Base-by-base conservation (phyloP, 805 yeast genomes). In the Yueomyces sp. region DNA sequence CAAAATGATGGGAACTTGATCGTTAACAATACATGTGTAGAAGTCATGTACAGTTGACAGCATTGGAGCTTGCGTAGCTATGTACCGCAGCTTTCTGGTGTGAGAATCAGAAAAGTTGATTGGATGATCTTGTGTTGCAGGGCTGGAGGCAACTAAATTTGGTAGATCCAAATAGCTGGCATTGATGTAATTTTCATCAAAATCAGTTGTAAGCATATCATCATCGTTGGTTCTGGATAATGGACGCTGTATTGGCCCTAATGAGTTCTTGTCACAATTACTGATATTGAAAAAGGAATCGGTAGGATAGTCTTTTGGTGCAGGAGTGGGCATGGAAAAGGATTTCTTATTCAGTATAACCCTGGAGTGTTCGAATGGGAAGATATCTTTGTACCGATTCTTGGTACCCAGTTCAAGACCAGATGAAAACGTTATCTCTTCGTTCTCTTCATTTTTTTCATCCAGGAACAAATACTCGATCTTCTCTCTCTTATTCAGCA, bases 11-110 rank as follows among this genome's bases (percentile, higher is more conserved):
- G 83, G 79, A 9, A 78, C 73, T 26, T 69, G 60, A 50, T 84
- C 75, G 45, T 80, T 78, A 38, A 76, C 65, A 12, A 84, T 71
- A 64, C 87, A 77, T 45, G 80, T 81, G 81, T 94, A 87, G 54
- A 90, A 88, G 59, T 90, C 95, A 26, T 77, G 78, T 28, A 80
- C 70, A 0, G 97, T 90, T 36, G 72, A 71, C 2, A 57, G 59
- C 46, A 84, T 61, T 2, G 98, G 98, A 2, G 96, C 98, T 60
- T 90, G 96, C 1, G 94, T 74, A 0, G 95, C 96, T 52, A 88
- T 84, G 55, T 81, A 83, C 37, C 72, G 70, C 37, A 63, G 57
- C 39, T 53, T 55, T 34, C 64, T 54, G 26, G 37, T 34, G 11
- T 7, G 11, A 31, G 34, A 31, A 31, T 31, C 11, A 11, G 34